phyloP scores from a whole-genome alignment of 2,329 filamentous ascomycete genomes.

The Microsporum canis region DNA sequence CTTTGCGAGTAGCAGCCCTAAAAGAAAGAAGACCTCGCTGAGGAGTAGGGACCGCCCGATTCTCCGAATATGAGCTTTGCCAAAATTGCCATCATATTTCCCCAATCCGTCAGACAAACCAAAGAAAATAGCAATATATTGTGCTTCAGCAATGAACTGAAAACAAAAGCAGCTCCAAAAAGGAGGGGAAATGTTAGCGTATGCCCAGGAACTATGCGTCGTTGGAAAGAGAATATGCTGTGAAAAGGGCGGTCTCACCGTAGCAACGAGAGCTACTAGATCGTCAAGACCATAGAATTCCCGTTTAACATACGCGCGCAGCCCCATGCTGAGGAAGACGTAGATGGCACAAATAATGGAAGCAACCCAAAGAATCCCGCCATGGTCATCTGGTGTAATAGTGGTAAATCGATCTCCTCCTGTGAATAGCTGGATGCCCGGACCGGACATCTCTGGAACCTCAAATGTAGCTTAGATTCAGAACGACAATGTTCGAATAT shows the following conservation, averaged over 20 bases:
- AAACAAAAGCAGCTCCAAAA: background rate
- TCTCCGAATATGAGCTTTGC: background rate
- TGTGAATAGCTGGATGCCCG: background rate
- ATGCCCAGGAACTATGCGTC: background rate
- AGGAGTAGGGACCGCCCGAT: background rate
- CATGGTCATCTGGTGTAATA: background rate
- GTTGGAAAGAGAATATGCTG: background rate
- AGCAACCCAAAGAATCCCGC: background rate
- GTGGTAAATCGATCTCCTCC: slow-evolving; percentile 1
- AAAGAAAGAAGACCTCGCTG: background rate
- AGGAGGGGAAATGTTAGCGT: background rate
- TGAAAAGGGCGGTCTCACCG: background rate
- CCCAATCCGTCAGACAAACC: background rate
- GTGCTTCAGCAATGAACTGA: background rate
- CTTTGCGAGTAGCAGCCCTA: background rate
- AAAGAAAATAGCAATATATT: background rate
- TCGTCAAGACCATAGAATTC: background rate
- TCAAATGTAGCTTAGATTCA: background rate
- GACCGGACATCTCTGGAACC: background rate
- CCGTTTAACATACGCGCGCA: background rate
- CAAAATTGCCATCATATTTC: background rate
- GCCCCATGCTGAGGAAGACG: background rate
- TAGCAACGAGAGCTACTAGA: background rate
- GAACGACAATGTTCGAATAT: background rate
- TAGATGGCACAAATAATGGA: background rate